Percentiles rank a stretch among this genome's conserved stretches.
These are phyloP conservation scores for Aspergillus biplanus DNA, from an alignment of 495 filamentous ascomycete genomes.

Conservation along the genomic window DNA sequence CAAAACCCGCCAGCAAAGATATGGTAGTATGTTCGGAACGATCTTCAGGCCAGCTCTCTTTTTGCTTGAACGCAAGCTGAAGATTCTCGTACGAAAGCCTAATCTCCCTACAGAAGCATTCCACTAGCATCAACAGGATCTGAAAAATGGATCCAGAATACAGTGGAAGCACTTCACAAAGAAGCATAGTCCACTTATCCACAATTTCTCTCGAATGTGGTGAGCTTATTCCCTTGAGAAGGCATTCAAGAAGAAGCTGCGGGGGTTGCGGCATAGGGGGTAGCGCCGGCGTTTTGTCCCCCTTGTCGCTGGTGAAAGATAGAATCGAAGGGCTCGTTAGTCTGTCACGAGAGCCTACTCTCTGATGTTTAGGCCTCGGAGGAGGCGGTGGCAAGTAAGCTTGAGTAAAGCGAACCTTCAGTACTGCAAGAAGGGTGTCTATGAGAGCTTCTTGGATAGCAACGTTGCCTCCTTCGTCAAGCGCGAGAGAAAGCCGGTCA, in stretches of 20 bases:
- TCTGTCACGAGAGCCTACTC: conserved; percentile 49
- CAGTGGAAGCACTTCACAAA: conserved; percentile 82
- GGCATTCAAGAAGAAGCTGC: conserved; percentile 74
- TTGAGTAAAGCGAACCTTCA: conserved; percentile 66
- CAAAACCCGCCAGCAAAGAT: conserved; percentile 81
- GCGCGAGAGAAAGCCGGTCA: conserved; percentile 64
- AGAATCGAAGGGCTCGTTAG: conserved; percentile 51
- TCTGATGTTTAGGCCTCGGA: conserved; percentile 43
- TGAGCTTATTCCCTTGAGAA: conserved; percentile 80
- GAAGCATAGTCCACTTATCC: conserved; percentile 87
- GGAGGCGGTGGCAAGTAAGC: conserved; percentile 42
- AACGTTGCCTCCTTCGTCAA: conserved; percentile 51
- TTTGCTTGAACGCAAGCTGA: conserved; percentile 50
- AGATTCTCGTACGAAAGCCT: conserved; percentile 67
- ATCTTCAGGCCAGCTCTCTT: conserved; percentile 47
- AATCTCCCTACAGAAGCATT: conserved; percentile 82
- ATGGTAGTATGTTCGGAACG: conserved; percentile 58
- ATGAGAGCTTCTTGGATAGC: conserved; percentile 72
- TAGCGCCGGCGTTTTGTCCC: conserved; percentile 39
- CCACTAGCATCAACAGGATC: conserved; percentile 84
- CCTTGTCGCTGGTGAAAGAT: conserved; percentile 52
- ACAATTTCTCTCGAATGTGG: conserved; percentile 73
- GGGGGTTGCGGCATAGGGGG: conserved; percentile 60
- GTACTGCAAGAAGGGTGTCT: conserved; percentile 70
- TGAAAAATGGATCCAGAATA: conserved; percentile 86